These are phyloP conservation scores for Nicotiana sylvestris DNA, from an alignment of 257 asterid species.

Conservation along the genomic window DNA sequence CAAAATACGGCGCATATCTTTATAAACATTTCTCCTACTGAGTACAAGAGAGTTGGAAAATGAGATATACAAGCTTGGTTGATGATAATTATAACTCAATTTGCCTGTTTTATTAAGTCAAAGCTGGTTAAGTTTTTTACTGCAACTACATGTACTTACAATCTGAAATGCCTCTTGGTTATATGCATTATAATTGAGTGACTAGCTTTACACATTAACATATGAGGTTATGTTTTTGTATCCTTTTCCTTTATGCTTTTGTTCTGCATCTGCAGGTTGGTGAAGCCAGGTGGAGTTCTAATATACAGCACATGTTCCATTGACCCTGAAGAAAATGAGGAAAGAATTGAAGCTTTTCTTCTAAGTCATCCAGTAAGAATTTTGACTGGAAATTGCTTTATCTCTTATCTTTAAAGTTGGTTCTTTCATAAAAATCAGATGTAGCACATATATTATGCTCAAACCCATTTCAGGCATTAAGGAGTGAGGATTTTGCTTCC, in stretches of 20 bases:
- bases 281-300: conserved; percentile 71
- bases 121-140: neutral
- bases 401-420: neutral
- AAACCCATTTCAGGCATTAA: neutral
- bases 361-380: conserved; percentile 57
- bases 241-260: neutral
- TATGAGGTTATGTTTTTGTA: conserved; percentile 1
- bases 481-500: neutral
- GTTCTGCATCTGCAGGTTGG: conserved; percentile 51
- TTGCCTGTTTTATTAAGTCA: neutral
- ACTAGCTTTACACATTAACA: neutral
- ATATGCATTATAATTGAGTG: neutral
- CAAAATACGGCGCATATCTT: neutral
- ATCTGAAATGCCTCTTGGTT: neutral
- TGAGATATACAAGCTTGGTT: neutral
- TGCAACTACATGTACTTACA: neutral
- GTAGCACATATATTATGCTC: neutral
- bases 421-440: neutral
- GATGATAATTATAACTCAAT: neutral
- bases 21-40: neutral
- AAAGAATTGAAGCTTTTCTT: conserved; percentile 81
- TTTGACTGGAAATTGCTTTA: neutral
- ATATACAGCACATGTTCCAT: conserved; percentile 90
- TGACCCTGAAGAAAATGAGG: conserved; percentile 85
- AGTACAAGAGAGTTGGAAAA: neutral